Evolutionary conservation across 495 filamentous ascomycete species (phyloP).

Genomic region (Articulospora tetracladia): DNA sequence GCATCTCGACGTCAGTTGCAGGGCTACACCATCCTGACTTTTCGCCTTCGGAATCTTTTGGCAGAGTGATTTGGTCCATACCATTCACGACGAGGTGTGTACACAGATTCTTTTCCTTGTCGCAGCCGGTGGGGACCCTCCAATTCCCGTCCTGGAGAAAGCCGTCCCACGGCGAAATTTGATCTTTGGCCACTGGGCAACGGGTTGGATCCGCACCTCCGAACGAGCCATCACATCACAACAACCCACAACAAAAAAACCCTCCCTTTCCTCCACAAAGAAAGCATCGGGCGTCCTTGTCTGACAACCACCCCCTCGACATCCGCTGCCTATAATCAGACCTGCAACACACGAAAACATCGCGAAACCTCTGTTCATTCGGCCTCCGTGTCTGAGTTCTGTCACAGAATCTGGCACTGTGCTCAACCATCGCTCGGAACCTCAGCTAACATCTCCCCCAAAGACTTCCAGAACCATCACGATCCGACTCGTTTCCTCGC

Average conservation of each 20-base stretch:
- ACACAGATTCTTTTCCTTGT: neutral
- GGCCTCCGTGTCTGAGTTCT: constrained; percentile 3
- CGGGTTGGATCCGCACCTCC: neutral
- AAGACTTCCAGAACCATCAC: constrained; percentile 11
- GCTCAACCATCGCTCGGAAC: neutral
- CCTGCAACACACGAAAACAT: neutral
- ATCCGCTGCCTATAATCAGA: no score
- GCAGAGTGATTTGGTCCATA: constrained; percentile 1
- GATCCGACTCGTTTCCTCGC: constrained; percentile 9
- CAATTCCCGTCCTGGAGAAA: neutral
- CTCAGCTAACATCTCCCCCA: constrained; percentile 5
- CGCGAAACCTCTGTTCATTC: neutral
- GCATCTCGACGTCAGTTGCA: constrained; percentile 13
- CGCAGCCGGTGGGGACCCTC: neutral
- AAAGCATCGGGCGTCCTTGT: neutral
- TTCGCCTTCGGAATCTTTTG: neutral
- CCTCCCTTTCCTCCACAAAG: neutral
- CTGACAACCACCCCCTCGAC: neutral
- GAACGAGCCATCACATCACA: neutral
- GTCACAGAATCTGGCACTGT: constrained; percentile 8
- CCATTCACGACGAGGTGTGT: constrained; percentile 15
- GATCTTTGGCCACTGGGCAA: neutral
- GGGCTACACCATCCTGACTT: constrained; percentile 18
- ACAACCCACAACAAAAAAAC: neutral
- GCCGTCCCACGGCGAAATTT: neutral